Percentiles rank a stretch among this genome's conserved stretches.
These are phyloP conservation scores for Xylaria sp. DNA, from an alignment of 2,329 filamentous ascomycete genomes.

Conservation along the genomic window DNA sequence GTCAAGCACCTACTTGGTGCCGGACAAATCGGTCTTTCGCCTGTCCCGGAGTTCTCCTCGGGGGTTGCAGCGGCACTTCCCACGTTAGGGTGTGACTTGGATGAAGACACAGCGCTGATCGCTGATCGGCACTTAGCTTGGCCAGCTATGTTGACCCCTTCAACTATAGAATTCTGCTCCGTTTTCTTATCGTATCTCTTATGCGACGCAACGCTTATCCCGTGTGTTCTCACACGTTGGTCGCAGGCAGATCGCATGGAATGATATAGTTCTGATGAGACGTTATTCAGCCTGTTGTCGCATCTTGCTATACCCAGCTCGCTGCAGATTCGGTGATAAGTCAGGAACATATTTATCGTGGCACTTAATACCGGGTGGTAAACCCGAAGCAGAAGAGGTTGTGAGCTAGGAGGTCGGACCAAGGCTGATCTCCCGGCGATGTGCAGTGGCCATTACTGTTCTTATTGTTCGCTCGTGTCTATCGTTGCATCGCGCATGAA, in stretches of 20 bases:
- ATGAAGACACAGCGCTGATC: constrained; percentile 26
- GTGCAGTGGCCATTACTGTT: constrained; percentile 27
- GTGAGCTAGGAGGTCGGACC: constrained; percentile 1
- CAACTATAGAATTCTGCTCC: not conserved
- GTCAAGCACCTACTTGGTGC: not conserved
- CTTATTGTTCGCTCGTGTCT: constrained; percentile 13
- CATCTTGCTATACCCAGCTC: not conserved
- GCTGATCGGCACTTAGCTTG: constrained; percentile 29
- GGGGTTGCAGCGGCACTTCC: constrained; percentile 24
- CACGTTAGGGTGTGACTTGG: constrained; percentile 24
- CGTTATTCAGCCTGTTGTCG: not conserved
- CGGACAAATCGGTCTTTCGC: constrained; percentile 17
- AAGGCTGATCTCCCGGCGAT: constrained; percentile 30
- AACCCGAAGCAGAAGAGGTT: constrained; percentile 1
- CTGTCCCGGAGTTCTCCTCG: constrained; percentile 12
- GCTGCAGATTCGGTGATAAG: not conserved
- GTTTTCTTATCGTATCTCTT: not conserved
- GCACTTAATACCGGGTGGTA: constrained; percentile 13
- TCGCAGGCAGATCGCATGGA: not conserved
- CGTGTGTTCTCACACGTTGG: constrained; percentile 4
- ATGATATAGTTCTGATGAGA: constrained; percentile 30
- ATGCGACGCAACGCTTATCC: constrained; percentile 12
- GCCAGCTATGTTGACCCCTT: constrained; percentile 17
- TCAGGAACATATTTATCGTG: not conserved
- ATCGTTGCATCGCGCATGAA: constrained; percentile 7